Evolutionary conservation across 108 stramenopile species (phyloP).

Genomic region (Stephanodiscus triporus): DNA sequence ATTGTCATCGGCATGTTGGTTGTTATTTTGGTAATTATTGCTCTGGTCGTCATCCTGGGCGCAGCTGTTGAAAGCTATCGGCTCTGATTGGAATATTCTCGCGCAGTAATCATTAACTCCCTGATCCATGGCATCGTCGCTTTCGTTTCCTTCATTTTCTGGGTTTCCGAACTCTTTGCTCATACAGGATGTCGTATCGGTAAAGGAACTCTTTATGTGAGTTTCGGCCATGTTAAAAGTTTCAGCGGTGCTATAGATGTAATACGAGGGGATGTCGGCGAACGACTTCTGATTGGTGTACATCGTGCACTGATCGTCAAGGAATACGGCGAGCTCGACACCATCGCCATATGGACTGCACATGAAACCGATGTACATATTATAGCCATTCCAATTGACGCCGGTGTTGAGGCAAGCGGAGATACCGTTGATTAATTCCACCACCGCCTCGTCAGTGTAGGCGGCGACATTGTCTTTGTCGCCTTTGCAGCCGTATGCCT

Average conservation of each 20-base stretch:
- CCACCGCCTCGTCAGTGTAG: background rate
- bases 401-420: slow-evolving; percentile 11
- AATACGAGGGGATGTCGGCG: slow-evolving; percentile 14
- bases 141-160: slow-evolving; percentile 7
- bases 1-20: slow-evolving; percentile 19
- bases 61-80: slow-evolving; percentile 36
- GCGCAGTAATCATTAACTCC: slow-evolving; percentile 29
- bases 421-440: background rate
- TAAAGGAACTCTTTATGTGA: slow-evolving; percentile 30
- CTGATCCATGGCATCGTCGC: slow-evolving; percentile 3
- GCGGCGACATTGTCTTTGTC: background rate
- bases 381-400: slow-evolving; percentile 1
- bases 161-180: slow-evolving; percentile 17
- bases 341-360: slow-evolving; percentile 30
- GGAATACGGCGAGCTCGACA: slow-evolving; percentile 71
- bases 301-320: slow-evolving; percentile 65
- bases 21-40: background rate
- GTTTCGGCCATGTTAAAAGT: slow-evolving; percentile 18
- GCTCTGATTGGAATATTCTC: slow-evolving; percentile 29
- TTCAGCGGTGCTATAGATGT: slow-evolving; percentile 13
- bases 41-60: slow-evolving; percentile 13
- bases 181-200: slow-evolving; percentile 19
- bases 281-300: slow-evolving; percentile 45
- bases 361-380: slow-evolving; percentile 5
- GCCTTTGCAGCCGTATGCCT: slow-evolving; percentile 1